Conservation (phyloP, 768 basidiomycete species). For the Leccinum subtestaceum region DNA sequence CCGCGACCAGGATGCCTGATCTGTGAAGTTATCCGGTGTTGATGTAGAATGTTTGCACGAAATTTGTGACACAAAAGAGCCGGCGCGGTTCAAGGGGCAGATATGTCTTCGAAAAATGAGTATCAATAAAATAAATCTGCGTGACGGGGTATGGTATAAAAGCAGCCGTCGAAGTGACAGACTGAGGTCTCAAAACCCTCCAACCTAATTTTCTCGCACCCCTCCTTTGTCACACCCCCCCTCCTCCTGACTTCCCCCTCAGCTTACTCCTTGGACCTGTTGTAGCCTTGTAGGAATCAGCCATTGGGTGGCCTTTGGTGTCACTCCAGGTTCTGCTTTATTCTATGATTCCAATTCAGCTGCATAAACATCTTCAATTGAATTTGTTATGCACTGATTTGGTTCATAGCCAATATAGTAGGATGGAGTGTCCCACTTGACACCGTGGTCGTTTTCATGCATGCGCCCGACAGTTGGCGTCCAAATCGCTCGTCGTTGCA, state of each 20-base stretch:
- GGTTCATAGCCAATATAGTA: slow-evolving; percentile 64
- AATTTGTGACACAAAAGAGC: slow-evolving; percentile 20
- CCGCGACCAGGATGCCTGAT: slow-evolving; percentile 25
- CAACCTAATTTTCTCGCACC: slow-evolving; percentile 18
- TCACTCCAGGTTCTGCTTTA: slow-evolving; percentile 31
- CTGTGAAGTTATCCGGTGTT: slow-evolving; percentile 20
- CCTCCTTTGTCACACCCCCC: neutral
- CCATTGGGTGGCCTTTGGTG: slow-evolving; percentile 24
- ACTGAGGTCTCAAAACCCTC: neutral
- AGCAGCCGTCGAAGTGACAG: slow-evolving; percentile 5
- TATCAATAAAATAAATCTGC: slow-evolving; percentile 7
- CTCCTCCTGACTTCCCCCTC: neutral
- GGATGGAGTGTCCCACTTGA: slow-evolving; percentile 38
- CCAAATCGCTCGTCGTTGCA: neutral
- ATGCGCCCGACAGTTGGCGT: neutral
- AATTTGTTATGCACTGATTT: slow-evolving; percentile 35
- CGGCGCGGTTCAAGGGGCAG: slow-evolving; percentile 6
- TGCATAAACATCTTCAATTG: slow-evolving; percentile 32
- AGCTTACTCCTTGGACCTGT: slow-evolving; percentile 2
- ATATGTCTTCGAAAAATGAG: slow-evolving; percentile 12
- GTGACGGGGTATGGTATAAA: slow-evolving; percentile 18
- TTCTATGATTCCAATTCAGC: slow-evolving; percentile 41
- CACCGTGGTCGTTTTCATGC: slow-evolving; percentile 10
- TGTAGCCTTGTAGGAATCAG: slow-evolving; percentile 8
- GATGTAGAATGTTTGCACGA: slow-evolving; percentile 9